Evolutionary conservation across 257 asterid species (phyloP).

Genomic region (Prunella vulgaris): DNA sequence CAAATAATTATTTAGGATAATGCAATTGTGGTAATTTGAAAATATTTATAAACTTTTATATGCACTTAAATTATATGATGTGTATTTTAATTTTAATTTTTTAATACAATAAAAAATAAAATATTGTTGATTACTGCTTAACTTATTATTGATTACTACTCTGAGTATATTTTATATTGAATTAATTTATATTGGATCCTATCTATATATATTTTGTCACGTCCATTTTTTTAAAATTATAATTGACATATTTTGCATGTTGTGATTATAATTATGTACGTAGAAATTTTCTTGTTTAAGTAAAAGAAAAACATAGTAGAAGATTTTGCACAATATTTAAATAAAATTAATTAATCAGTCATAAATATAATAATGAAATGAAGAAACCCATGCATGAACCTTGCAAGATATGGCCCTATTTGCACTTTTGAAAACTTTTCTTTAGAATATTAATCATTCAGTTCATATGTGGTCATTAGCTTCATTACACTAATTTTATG

Average conservation of each 20-base stretch:
- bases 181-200: background rate
- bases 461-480: background rate
- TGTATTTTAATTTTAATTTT: too few species aligned
- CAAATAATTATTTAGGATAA: background rate
- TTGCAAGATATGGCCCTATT: background rate
- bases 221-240: background rate
- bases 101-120: too few species aligned
- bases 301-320: background rate
- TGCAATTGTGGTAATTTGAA: background rate
- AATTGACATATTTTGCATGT: background rate
- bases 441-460: background rate
- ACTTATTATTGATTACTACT: too few species aligned
- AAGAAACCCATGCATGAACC: background rate
- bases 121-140: too few species aligned
- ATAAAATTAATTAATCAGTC: background rate
- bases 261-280: background rate
- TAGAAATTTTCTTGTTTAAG: background rate
- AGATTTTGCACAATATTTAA: background rate
- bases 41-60: too few species aligned
- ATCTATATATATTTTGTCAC: too few species aligned
- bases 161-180: too few species aligned
- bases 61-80: too few species aligned
- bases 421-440: background rate
- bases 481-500: background rate
- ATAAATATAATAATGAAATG: background rate